Evolutionary conservation across 2,329 filamentous ascomycete genomes (phyloP).

Genomic region (Curvularia lunata): DNA sequence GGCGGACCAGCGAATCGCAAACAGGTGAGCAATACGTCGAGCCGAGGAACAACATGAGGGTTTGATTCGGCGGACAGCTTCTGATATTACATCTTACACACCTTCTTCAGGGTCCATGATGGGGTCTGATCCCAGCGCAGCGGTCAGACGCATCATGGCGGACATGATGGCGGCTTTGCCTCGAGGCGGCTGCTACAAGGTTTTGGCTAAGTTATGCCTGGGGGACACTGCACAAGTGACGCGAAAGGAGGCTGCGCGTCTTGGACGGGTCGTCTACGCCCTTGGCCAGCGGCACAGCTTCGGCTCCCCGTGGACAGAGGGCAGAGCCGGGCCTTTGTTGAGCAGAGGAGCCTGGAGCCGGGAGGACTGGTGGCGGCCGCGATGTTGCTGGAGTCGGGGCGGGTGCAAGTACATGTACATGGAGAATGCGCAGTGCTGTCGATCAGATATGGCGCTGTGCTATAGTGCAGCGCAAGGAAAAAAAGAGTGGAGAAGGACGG

Average conservation of each 20-base stretch:
- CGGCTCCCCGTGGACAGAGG: neutral
- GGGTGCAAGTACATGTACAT: neutral
- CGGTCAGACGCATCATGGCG: conserved; percentile 32
- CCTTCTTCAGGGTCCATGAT: conserved; percentile 67
- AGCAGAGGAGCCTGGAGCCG: neutral
- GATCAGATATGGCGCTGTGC: conserved; percentile 8
- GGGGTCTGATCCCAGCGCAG: conserved; percentile 54
- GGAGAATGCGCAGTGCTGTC: conserved; percentile 10
- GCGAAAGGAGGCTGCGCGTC: conserved; percentile 5
- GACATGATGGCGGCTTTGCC: conserved; percentile 2
- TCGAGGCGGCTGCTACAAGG: conserved; percentile 3
- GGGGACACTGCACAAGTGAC: neutral
- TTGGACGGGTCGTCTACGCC: conserved; percentile 9
- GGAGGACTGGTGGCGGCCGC: neutral
- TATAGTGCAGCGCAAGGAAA: neutral
- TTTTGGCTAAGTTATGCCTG: neutral
- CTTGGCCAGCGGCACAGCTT: conserved; percentile 9
- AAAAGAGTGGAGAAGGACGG: conserved; percentile 12
- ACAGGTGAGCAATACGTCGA: conserved; percentile 19
- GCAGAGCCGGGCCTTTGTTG: neutral
- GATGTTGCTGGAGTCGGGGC: neutral
- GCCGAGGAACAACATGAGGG: conserved; percentile 20
- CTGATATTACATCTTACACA: conserved; percentile 36
- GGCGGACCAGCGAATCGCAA: conserved; percentile 27
- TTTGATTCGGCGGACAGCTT: conserved; percentile 21